Base-by-base conservation (phyloP, 805 yeast genomes). In the Candida tibetensis region DNA sequence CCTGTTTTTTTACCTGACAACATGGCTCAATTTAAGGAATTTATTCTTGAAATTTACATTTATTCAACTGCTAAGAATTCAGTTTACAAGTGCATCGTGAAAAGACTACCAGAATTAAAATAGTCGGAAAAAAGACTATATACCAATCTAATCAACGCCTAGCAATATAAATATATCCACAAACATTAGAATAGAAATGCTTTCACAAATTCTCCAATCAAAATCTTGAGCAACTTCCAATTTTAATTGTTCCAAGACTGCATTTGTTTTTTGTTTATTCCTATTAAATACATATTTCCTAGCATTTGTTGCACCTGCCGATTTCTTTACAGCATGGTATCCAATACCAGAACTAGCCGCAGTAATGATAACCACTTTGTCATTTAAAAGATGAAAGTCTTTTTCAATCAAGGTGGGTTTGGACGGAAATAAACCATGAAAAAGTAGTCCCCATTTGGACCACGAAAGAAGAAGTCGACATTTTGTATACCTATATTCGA, bases 291-390 rank as follows among this genome's bases (percentile, higher is more conserved):
- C 46, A 49, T 66, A 64, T 37, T 64, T 55, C 40, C 59, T 65
- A 9, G 59, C 55, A 30, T 59, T 62, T 36, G 56, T 66, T 49
- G 46, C 17, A 3, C 46, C 48, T 19, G 56, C 45, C 9, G 71
- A 51, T 7, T 58, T 47, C 37, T 55, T 60, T 3, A 60, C 53
- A 8, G 56, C 50, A 27, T 64, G 58, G 21, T 53, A 44, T 27
- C 49, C 48, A 34, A 69, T 55, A 31, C 74, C 74, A 6, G 69
- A 48, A 33, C 61, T 66, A 17, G 59, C 58, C 35, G 73, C 73
- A 5, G 74, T 67, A 7, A 69, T 63, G 17, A 64, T 42, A 12
- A 67, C 67, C n/a, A 53, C 57, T 44, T 62, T 66, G 5, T 60
- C 66, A 2, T 61, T 52, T 32, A 69, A 46, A 36, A 59, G 58